Conservation (phyloP, 441 rosid genomes). For the Gossypium aridum region DNA sequence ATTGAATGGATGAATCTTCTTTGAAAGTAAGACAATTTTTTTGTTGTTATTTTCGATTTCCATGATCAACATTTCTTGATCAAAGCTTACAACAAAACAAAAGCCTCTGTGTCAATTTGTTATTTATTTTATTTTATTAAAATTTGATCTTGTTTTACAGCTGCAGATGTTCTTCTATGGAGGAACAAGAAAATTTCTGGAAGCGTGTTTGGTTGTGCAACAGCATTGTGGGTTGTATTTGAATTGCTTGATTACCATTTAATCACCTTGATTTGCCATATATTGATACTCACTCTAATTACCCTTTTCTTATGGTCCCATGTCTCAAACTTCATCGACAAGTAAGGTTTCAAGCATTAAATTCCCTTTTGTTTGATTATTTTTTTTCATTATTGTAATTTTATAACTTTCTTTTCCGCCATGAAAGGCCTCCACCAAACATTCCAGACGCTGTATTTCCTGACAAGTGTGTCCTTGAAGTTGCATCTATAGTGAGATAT, state of each 20-base stretch:
- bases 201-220: slow-evolving; percentile 59
- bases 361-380: neutral
- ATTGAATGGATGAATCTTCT: too few species aligned
- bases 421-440: slow-evolving; percentile 66
- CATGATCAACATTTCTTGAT: neutral
- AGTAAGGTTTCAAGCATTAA: slow-evolving; percentile 34
- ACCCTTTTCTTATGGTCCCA: slow-evolving; percentile 79
- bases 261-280: slow-evolving; percentile 60
- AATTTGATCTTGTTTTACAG: slow-evolving; percentile 21
- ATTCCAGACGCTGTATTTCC: slow-evolving; percentile 74
- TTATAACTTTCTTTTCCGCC: neutral
- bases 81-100: neutral
- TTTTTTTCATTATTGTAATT: neutral
- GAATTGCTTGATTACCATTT: slow-evolving; percentile 66
- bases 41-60: neutral
- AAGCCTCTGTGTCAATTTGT: neutral
- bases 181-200: slow-evolving; percentile 81
- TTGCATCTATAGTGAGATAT: slow-evolving; percentile 56
- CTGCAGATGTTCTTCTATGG: slow-evolving; percentile 85
- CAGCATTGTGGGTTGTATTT: slow-evolving; percentile 64
- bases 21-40: neutral
- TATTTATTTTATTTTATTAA: neutral
- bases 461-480: slow-evolving; percentile 62
- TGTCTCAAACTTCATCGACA: slow-evolving; percentile 58
- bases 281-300: slow-evolving; percentile 44